phyloP scores from a whole-genome alignment of 2,329 filamentous ascomycete genomes.

The Diaporthe sp. region DNA sequence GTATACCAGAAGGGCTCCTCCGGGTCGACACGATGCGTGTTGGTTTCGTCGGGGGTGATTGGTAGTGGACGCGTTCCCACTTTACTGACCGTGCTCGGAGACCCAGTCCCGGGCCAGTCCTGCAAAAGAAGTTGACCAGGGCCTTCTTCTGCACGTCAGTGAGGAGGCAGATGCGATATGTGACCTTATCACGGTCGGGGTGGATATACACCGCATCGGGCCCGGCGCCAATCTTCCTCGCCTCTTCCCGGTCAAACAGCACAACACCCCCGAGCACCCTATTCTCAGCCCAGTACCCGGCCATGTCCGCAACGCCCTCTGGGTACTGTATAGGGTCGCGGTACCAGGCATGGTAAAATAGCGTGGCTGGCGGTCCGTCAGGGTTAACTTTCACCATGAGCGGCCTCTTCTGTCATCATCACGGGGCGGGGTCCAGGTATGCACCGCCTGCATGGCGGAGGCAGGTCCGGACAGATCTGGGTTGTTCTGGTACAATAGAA shows the following conservation, averaged over 20 bases:
- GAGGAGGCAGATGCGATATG: too few species aligned
- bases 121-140: too few species aligned
- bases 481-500: constrained; percentile 37
- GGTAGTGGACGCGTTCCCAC: too few species aligned
- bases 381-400: constrained; percentile 20
- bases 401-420: constrained; percentile 17
- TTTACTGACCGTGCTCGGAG: too few species aligned
- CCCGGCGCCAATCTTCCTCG: too few species aligned
- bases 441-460: constrained; percentile 40
- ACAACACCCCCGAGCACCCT: constrained; percentile 42
- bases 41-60: too few species aligned
- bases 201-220: too few species aligned
- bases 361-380: constrained; percentile 35
- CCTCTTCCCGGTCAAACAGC: constrained; percentile 36
- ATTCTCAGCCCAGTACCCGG: constrained; percentile 44
- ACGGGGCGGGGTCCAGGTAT: constrained; percentile 39
- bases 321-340: constrained; percentile 43
- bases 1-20: too few species aligned
- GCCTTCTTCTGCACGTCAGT: too few species aligned
- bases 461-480: neutral
- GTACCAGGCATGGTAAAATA: constrained; percentile 44
- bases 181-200: too few species aligned
- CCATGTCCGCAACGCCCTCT: constrained; percentile 41
- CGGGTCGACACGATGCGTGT: too few species aligned
- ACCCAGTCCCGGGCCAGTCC: too few species aligned